These are phyloP conservation scores for Colletotrichum orchidophilum DNA, from an alignment of 2,329 filamentous ascomycete genomes.

Conservation along the genomic window DNA sequence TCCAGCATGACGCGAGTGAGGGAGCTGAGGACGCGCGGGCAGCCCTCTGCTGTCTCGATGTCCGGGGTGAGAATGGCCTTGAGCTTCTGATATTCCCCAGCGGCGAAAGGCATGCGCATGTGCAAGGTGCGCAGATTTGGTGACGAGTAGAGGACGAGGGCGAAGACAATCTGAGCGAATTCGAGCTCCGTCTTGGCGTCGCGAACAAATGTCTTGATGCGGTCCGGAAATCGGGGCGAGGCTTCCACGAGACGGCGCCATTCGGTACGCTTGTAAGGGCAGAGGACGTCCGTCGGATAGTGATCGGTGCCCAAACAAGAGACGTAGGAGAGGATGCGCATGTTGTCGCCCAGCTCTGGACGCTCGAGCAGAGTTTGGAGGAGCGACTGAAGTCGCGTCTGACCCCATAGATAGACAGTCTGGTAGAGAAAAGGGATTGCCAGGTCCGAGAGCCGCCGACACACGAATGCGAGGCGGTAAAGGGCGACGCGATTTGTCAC, in stretches of 20 bases:
- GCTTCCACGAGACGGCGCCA: conserved; percentile 26
- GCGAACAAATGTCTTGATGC: conserved; percentile 22
- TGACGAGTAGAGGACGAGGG: conserved; percentile 30
- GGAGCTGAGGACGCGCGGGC: conserved; percentile 26
- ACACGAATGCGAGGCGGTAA: conserved; percentile 27
- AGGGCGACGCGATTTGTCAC: conserved; percentile 29
- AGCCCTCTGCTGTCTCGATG: conserved; percentile 23
- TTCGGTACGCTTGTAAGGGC: conserved; percentile 30
- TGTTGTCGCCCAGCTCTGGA: conserved; percentile 26
- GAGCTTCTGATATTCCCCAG: conserved; percentile 31
- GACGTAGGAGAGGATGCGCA: conserved; percentile 31
- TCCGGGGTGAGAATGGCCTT: conserved; percentile 30
- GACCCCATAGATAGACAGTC: conserved; percentile 31
- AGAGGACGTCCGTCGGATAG: conserved; percentile 27
- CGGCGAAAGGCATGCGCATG: conserved; percentile 32
- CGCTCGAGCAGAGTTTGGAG: conserved; percentile 31
- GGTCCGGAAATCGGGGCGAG: conserved; percentile 17
- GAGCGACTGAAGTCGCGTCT: conserved; percentile 28
- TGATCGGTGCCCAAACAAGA: conserved; percentile 29
- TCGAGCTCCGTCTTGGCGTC: conserved; percentile 26
- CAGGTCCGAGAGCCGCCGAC: conserved; percentile 23
- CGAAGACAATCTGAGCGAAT: conserved; percentile 29
- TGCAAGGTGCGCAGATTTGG: conserved; percentile 25
- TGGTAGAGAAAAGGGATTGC: conserved; percentile 27
- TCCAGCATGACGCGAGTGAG: conserved; percentile 33